These are phyloP conservation scores for Rhodosporidiobolus sp. DNA, from an alignment of 768 basidiomycete species.

Conservation along the genomic window DNA sequence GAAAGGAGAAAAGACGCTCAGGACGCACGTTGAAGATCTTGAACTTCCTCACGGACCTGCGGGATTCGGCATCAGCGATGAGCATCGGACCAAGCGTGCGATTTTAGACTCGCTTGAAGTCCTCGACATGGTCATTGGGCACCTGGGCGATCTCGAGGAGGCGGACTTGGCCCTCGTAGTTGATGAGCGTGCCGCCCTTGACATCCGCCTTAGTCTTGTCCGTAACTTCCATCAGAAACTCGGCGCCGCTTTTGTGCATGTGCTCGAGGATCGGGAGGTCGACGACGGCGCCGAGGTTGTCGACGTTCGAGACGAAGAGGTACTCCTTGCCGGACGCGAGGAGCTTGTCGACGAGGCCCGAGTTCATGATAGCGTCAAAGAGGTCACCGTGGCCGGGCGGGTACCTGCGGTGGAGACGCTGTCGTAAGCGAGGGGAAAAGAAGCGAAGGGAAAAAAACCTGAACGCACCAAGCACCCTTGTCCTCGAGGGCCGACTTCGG, in stretches of 20 bases:
- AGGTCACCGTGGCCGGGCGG: slow-evolving; percentile 96
- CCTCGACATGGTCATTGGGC: slow-evolving; percentile 85
- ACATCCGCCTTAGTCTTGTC: slow-evolving; percentile 94
- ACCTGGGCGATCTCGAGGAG: slow-evolving; percentile 93
- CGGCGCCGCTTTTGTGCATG: slow-evolving; percentile 74
- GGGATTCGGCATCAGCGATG: too few species aligned
- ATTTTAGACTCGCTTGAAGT: slow-evolving; percentile 62
- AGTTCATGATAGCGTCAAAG: slow-evolving; percentile 86
- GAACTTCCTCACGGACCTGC: slow-evolving; percentile 71
- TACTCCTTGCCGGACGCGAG: slow-evolving; percentile 91
- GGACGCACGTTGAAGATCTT: slow-evolving; percentile 65
- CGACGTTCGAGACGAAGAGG: slow-evolving; percentile 94
- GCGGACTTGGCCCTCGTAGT: slow-evolving; percentile 70
- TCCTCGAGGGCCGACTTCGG: slow-evolving; percentile 74
- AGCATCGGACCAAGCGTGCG: too few species aligned
- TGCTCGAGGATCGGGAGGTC: slow-evolving; percentile 71
- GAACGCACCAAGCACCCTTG: slow-evolving; percentile 70
- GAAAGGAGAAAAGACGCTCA: slow-evolving; percentile 52
- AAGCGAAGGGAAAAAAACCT: too few species aligned
- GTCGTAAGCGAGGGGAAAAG: not conserved
- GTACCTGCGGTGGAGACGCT: slow-evolving; percentile 52
- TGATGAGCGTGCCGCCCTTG: slow-evolving; percentile 54
- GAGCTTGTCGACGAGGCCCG: slow-evolving; percentile 84
- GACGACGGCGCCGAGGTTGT: slow-evolving; percentile 89
- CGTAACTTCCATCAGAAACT: slow-evolving; percentile 64